Evolutionary conservation across 2,329 filamentous ascomycete species (phyloP), one percentile per base, ranked within the genome.

Genomic region (Tolypocladium paradoxum): DNA sequence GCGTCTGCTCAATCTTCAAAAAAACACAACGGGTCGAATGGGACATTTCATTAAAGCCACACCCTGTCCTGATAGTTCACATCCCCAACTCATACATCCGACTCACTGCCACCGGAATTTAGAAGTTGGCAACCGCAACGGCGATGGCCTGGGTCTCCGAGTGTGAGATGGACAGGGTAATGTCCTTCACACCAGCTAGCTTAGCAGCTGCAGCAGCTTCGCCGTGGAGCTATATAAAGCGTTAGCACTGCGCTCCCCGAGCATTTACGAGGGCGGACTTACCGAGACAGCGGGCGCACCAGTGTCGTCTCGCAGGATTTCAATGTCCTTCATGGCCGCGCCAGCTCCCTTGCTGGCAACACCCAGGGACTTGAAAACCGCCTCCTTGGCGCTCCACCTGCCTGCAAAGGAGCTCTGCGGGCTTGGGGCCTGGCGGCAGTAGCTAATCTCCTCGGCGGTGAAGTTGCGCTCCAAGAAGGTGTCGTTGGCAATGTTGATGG

Each of bases 401-500:
- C 93, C 93, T 6, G 92, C 90, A 71, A 96, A 99, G 50, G 90
- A 95, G 60, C 91, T 88, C 66, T 90, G 89, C 1, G 90, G 88
- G 65, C 81, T 85, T 6, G 90, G 75, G 18, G 89, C 85, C 65
- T 85, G 83, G 58, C 79, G 78, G 76, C 95, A 99, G 76, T 99
- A 97, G 33, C 81, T 78, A 62, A 91, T 87, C 73, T 99, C 93
- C 49, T 78, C 75, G 18, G 76, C 71, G 0, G 93, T 97, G 71
- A 99, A 99, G 75, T 99, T 99, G 62, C 93, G 87, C 73, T 93
- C 83, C 46, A 99, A 73, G 66, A 99, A 99, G 0, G 88, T 96
- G 47, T 95, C 88, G 63, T 97, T 99, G 46, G 90, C 83, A 57
- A 96, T 88, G 73, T 96, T 95, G 73, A 99, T 83, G 35, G 89